A percentile compares a stretch with the other conserved stretches of the same genome.
Evolutionary conservation across 2,329 filamentous ascomycete species (phyloP).

Genomic region (Clonostachys chloroleuca): DNA sequence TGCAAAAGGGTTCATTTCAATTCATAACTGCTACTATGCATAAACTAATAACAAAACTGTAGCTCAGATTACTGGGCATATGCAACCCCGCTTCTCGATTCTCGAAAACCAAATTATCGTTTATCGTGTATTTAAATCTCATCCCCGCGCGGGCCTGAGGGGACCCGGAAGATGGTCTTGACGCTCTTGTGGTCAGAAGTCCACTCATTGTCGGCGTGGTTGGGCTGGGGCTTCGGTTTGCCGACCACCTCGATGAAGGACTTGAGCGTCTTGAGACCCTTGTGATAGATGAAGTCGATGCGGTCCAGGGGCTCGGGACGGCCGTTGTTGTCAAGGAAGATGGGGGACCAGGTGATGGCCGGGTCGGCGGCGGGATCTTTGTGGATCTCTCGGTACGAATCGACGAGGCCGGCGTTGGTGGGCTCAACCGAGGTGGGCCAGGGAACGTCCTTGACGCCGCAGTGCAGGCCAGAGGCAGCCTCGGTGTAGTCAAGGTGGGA

Average conservation of each 20-base stretch:
- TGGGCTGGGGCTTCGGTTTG: slow-evolving; percentile 21
- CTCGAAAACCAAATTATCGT: no score
- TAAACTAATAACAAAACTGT: no score
- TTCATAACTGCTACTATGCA: no score
- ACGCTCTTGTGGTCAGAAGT: slow-evolving; percentile 32
- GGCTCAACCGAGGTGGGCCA: slow-evolving; percentile 33
- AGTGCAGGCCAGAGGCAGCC: slow-evolving; percentile 22
- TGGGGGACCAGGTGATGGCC: slow-evolving; percentile 34
- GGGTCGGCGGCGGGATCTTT: slow-evolving; percentile 23
- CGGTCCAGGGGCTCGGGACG: slow-evolving; percentile 29
- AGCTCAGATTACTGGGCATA: no score
- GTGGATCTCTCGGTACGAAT: slow-evolving; percentile 30
- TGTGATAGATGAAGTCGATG: slow-evolving; percentile 37
- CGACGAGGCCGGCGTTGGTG: slow-evolving; percentile 25
- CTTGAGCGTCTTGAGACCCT: slow-evolving; percentile 19
- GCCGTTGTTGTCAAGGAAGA: slow-evolving; percentile 23
- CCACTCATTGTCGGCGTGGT: slow-evolving; percentile 32
- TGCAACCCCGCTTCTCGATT: no score
- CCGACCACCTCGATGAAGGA: slow-evolving; percentile 24
- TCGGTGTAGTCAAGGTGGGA: slow-evolving; percentile 36
- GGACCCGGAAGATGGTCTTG: slow-evolving; percentile 14
- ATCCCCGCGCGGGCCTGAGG: slow-evolving; percentile 3
- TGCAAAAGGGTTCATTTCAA: no score
- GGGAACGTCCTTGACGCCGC: slow-evolving; percentile 21
- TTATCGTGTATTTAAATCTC: no score